Evolutionary conservation across 768 basidiomycete species (phyloP).

Genomic region (Dioszegia crocea): DNA sequence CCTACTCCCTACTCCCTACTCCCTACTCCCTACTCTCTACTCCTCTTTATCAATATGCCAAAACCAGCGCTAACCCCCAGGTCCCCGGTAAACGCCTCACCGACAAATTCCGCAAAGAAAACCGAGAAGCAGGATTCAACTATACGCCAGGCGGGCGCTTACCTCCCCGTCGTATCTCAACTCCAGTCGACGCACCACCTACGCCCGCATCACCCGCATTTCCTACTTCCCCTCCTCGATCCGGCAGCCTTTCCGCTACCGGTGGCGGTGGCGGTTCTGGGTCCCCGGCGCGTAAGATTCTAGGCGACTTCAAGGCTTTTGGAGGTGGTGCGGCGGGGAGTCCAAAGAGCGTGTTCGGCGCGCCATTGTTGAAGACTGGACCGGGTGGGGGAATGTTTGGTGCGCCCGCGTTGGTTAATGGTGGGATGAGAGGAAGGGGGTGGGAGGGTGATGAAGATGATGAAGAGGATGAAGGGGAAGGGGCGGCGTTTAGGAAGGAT

Average conservation of each 20-base stretch:
- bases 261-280: too few species aligned
- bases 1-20: too few species aligned
- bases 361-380: slow-evolving; percentile 50
- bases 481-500: slow-evolving; percentile 55
- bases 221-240: slow-evolving; percentile 16
- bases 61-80: too few species aligned
- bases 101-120: slow-evolving; percentile 79
- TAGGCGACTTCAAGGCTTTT: slow-evolving; percentile 59
- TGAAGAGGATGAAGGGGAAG: slow-evolving; percentile 57
- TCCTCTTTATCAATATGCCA: too few species aligned
- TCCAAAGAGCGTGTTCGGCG: slow-evolving; percentile 76
- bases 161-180: slow-evolving; percentile 52
- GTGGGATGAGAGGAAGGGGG: slow-evolving; percentile 52
- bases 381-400: slow-evolving; percentile 44
- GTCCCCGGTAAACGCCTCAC: slow-evolving; percentile 94
- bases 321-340: slow-evolving; percentile 53
- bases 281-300: slow-evolving; percentile 72
- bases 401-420: slow-evolving; percentile 48
- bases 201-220: slow-evolving; percentile 50
- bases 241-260: slow-evolving; percentile 52
- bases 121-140: slow-evolving; percentile 51
- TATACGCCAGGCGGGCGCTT: slow-evolving; percentile 57
- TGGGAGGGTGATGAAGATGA: slow-evolving; percentile 74
- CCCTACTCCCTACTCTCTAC: too few species aligned
- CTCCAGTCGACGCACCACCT: slow-evolving; percentile 51